phyloP scores from a whole-genome alignment of 2,329 filamentous ascomycete species.

The Colletotrichum higginsianum region DNA sequence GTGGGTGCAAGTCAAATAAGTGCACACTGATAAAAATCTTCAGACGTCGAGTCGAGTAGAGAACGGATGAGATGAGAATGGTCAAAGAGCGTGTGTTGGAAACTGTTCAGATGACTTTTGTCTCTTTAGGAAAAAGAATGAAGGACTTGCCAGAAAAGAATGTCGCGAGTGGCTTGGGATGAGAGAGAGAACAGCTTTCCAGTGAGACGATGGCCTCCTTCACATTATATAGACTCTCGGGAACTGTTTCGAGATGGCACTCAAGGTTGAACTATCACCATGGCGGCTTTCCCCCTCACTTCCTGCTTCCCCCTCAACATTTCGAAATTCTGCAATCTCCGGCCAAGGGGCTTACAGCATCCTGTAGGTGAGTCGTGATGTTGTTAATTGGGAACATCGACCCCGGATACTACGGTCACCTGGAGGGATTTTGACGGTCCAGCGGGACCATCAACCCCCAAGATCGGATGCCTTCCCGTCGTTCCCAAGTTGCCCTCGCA shows the following conservation, averaged over 20 bases:
- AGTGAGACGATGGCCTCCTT: conserved; percentile 6
- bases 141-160: conserved; percentile 16
- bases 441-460: background rate
- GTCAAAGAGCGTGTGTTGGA: background rate
- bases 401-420: background rate
- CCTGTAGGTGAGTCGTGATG: conserved; percentile 7
- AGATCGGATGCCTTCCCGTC: conserved; percentile 31
- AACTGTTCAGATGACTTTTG: conserved; percentile 21
- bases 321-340: conserved; percentile 10
- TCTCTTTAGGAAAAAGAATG: background rate
- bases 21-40: background rate
- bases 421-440: background rate
- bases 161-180: conserved; percentile 17
- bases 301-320: background rate
- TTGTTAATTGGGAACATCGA: conserved; percentile 30
- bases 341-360: conserved; percentile 14
- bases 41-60: conserved; percentile 8
- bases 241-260: conserved; percentile 21
- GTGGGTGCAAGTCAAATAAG: no score
- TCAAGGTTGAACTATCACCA: conserved; percentile 32
- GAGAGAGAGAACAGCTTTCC: background rate
- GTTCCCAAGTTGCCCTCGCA: conserved; percentile 7
- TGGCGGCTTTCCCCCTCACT: conserved; percentile 14
- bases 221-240: conserved; percentile 37
- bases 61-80: conserved; percentile 17